Evolutionary conservation across 2,329 filamentous ascomycete species (phyloP).

Genomic region (Fusarium papillatum): DNA sequence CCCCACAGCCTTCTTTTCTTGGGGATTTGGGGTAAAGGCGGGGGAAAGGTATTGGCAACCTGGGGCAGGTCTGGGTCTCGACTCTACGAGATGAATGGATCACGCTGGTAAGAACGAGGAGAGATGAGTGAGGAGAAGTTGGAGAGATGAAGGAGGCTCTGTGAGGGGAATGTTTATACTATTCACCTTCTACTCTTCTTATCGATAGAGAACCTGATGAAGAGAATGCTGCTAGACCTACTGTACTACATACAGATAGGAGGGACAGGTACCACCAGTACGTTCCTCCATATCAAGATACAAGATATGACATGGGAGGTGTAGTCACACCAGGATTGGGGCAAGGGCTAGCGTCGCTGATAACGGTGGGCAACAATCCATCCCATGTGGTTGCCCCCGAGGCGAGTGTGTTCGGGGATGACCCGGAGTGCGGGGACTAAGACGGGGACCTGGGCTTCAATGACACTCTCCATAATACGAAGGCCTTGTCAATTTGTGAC

Average conservation of each 20-base stretch:
- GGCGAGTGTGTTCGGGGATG: slow-evolving; percentile 4
- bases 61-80: slow-evolving; percentile 19
- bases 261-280: not conserved
- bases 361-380: slow-evolving; percentile 10
- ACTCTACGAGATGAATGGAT: not conserved
- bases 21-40: slow-evolving; percentile 31
- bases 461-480: not conserved
- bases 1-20: not conserved
- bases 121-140: not conserved
- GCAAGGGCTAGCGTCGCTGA: slow-evolving; percentile 19
- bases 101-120: not conserved
- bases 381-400: not conserved
- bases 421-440: slow-evolving; percentile 7
- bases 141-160: not conserved
- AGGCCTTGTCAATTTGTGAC: not conserved
- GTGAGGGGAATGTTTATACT: not conserved
- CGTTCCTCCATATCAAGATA: slow-evolving; percentile 12
- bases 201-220: not conserved
- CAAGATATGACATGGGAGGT: slow-evolving; percentile 13
- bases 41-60: slow-evolving; percentile 18
- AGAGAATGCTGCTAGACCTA: not conserved
- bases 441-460: not conserved
- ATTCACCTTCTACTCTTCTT: not conserved
- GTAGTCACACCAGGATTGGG: slow-evolving; percentile 13
- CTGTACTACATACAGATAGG: not conserved